A percentile compares a stretch with the other conserved stretches of the same genome.
Conservation (phyloP, 495 filamentous ascomycete genomes). For the Talaromyces trachyspermus region DNA sequence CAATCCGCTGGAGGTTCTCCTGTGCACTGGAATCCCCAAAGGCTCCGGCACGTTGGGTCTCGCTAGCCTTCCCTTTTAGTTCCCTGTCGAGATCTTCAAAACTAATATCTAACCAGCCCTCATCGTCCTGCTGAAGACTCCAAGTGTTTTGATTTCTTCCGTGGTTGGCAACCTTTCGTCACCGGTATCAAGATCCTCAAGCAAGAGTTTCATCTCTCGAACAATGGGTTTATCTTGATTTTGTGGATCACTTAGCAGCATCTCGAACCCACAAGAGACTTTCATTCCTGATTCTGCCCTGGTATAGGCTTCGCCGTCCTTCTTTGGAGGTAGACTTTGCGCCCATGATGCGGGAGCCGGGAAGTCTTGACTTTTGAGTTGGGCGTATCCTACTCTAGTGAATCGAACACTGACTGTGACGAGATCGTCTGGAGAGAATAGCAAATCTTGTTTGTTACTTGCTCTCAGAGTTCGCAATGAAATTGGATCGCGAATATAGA, state of each 20-base stretch:
- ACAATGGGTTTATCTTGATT: slow-evolving; percentile 57
- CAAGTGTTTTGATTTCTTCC: slow-evolving; percentile 61
- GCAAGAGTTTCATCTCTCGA: slow-evolving; percentile 63
- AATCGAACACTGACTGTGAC: slow-evolving; percentile 73
- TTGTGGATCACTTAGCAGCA: slow-evolving; percentile 62
- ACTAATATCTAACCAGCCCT: slow-evolving; percentile 89
- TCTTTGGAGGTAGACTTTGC: slow-evolving; percentile 27
- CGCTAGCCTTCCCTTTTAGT: slow-evolving; percentile 46
- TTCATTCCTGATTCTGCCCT: slow-evolving; percentile 81
- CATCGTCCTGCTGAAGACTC: slow-evolving; percentile 64
- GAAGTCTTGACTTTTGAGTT: slow-evolving; percentile 87
- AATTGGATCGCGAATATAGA: slow-evolving; percentile 85
- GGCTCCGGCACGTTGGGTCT: slow-evolving; percentile 19
- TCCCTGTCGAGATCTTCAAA: slow-evolving; percentile 83
- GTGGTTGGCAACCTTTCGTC: slow-evolving; percentile 60
- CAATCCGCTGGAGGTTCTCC: slow-evolving; percentile 80
- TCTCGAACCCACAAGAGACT: slow-evolving; percentile 82
- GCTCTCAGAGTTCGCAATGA: slow-evolving; percentile 60
- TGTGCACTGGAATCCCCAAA: slow-evolving; percentile 80
- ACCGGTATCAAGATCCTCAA: slow-evolving; percentile 63
- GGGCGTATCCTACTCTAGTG: slow-evolving; percentile 83
- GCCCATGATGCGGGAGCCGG: slow-evolving; percentile 57
- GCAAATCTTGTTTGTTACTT: slow-evolving; percentile 33
- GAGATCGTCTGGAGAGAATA: slow-evolving; percentile 69
- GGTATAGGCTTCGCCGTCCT: slow-evolving; percentile 29